These are phyloP conservation scores for Plasmodium gallinaceum DNA, from an alignment of 169 alveolate genomes.

Conservation along the genomic window DNA sequence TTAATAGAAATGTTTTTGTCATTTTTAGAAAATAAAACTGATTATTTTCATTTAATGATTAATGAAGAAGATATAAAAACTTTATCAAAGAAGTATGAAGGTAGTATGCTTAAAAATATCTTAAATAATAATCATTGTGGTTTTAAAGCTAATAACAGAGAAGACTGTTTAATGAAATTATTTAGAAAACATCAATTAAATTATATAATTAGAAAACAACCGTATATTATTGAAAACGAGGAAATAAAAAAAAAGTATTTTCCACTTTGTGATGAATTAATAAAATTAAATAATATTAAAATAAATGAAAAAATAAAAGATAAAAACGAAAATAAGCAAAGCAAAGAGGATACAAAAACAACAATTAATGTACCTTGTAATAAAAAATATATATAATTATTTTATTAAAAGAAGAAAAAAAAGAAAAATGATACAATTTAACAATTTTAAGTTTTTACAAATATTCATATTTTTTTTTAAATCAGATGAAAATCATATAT, in stretches of 20 bases:
- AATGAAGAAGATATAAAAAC: conserved; percentile 49
- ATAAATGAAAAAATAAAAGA: conserved; percentile 16
- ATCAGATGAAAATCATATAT: conserved; percentile 63
- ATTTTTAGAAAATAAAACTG: conserved; percentile 61
- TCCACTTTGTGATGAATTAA: conserved; percentile 63
- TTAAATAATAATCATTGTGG: conserved; percentile 72
- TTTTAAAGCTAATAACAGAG: conserved; percentile 60
- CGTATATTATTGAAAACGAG: conserved; percentile 70
- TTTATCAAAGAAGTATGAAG: conserved; percentile 59
- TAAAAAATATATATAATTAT: conserved; percentile 10
- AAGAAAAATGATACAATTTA: background rate
- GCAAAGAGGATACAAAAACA: background rate
- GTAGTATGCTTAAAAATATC: conserved; percentile 32
- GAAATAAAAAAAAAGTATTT: conserved; percentile 61
- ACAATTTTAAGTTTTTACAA: background rate
- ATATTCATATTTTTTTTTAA: conserved; percentile 2
- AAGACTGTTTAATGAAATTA: conserved; percentile 29
- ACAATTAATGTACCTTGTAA: background rate
- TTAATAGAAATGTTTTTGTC: conserved; percentile 61
- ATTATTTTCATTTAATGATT: conserved; percentile 63
- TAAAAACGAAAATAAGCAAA: conserved; percentile 3
- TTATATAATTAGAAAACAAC: conserved; percentile 63
- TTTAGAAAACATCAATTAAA: conserved; percentile 74
- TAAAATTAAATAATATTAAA: conserved; percentile 24
- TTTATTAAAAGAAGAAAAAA: background rate